A percentile compares a stretch with the other conserved stretches of the same genome.
These are phyloP conservation scores for Lactarius evosmus DNA, from an alignment of 768 basidiomycete species.

Conservation along the genomic window DNA sequence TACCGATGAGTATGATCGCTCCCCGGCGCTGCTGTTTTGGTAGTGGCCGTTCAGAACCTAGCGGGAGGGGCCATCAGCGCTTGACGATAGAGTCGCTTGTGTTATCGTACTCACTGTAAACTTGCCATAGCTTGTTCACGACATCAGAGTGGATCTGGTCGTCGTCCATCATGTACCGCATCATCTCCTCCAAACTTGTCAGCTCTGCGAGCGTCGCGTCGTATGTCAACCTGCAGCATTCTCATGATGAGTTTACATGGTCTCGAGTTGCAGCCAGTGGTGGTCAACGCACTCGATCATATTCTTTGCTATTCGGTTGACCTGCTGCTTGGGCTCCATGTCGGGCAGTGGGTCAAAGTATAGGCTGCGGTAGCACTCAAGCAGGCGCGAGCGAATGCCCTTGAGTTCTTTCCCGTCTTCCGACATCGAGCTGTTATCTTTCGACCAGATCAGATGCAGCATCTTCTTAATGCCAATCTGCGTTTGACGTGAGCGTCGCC, in stretches of 20 bases:
- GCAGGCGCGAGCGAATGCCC: slow-evolving; percentile 78
- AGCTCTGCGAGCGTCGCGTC: slow-evolving; percentile 91
- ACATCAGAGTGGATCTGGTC: slow-evolving; percentile 80
- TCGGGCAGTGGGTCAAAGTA: slow-evolving; percentile 85
- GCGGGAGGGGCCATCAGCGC: not conserved
- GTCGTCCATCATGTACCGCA: slow-evolving; percentile 94
- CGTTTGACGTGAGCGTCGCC: not conserved
- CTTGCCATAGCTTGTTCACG: slow-evolving; percentile 90
- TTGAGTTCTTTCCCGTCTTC: slow-evolving; percentile 77
- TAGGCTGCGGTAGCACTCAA: slow-evolving; percentile 83
- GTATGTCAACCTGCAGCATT: slow-evolving; percentile 69
- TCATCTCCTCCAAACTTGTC: slow-evolving; percentile 94
- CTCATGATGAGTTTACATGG: not conserved
- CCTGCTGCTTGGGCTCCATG: slow-evolving; percentile 76
- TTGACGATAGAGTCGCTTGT: not conserved
- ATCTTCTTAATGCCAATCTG: slow-evolving; percentile 91
- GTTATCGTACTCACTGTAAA: slow-evolving; percentile 69
- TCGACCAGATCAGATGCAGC: slow-evolving; percentile 96
- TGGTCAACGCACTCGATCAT: slow-evolving; percentile 78
- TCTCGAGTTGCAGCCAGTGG: not conserved
- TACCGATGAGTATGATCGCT: slow-evolving; percentile 94
- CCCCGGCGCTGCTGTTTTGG: slow-evolving; percentile 87
- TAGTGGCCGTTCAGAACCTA: slow-evolving; percentile 72
- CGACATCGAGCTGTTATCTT: slow-evolving; percentile 81
- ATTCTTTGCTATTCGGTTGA: slow-evolving; percentile 92